Evolutionary conservation across 441 rosid genomes (phyloP).

Genomic region (Populus hybrid): DNA sequence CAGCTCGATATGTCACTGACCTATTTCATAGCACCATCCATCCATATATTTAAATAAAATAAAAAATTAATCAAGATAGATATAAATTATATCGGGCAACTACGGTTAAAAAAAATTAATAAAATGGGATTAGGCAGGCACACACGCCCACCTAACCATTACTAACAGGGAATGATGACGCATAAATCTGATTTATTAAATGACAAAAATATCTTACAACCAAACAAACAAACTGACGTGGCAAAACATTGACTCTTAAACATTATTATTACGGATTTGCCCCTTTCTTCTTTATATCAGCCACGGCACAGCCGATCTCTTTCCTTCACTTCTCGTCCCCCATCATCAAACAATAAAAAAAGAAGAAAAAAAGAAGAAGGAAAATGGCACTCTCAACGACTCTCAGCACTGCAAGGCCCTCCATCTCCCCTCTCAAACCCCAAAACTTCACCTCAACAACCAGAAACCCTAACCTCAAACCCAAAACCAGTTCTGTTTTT

Average conservation of each 20-base stretch:
- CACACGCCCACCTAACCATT: too few species aligned
- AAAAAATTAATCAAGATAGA: too few species aligned
- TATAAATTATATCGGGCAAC: too few species aligned
- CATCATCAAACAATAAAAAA: background rate
- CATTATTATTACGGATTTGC: background rate
- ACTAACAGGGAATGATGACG: too few species aligned
- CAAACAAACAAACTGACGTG: background rate
- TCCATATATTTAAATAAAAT: too few species aligned
- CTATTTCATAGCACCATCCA: too few species aligned
- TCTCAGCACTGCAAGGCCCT: constrained; percentile 23
- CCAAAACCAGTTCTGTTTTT: constrained; percentile 3
- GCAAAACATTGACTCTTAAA: background rate
- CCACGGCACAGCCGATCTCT: background rate
- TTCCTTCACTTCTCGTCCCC: too few species aligned
- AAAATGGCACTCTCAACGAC: constrained; percentile 26
- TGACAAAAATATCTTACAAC: background rate
- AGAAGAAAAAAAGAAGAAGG: too few species aligned
- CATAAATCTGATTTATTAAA: too few species aligned
- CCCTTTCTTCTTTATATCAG: background rate
- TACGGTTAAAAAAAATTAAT: too few species aligned
- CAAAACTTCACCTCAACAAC: constrained; percentile 6
- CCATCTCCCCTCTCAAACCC: constrained; percentile 10
- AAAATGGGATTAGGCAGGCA: too few species aligned
- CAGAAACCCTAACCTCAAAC: constrained; percentile 1
- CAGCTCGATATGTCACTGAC: too few species aligned